Evolutionary conservation across 192 early-diverging fungal genomes (phyloP), one percentile per base, ranked within the genome.

Genomic region (Haplosporangium gracile): DNA sequence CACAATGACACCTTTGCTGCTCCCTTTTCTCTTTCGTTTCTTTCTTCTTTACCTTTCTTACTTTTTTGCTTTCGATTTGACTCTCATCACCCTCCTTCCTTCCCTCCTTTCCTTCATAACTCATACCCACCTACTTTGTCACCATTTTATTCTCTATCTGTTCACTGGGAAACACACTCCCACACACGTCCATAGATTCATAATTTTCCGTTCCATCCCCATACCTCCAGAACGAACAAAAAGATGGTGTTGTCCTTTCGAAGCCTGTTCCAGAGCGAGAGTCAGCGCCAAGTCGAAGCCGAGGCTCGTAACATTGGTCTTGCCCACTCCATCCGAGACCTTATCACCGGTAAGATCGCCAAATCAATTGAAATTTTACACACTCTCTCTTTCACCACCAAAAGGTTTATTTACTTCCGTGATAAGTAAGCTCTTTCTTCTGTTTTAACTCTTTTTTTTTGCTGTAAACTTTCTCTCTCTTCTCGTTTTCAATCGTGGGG

Each of bases 261-360:
- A 34, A 74, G 45, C 45, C 22, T 86, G 20, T 81, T 86, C 32
- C 47, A 70, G 39, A 79, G 74, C n/a, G 79, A 81, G 5, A 81
- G 51, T 40, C 84, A 86, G 71, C 79, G 75, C 11, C 84, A 86
- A 68, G 79, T 86, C 8, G 79, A 86, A 15, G 79, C 74, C 18
- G 84, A 86, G 40, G 84, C 75, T 2, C 84, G 76, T 45, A 86
- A 80, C 63, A 81, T 86, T 57, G 79, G 84, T 5, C 63, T 86
- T 24, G 84, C 84, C 29, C 84, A 86, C 45, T 75, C 84, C 9
- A 86, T 86, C 65, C 69, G 84, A 13, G 84, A 86, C 45, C 79
- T 86, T 72, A 86, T 86, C 18, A 86, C 84, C 0, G 84, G 84
- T 86, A 85, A 29, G 11, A 47, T 20, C 34, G 22, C 2, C 24